These are phyloP conservation scores for Delitschia confertaspora DNA, from an alignment of 495 filamentous ascomycete genomes.

Conservation along the genomic window DNA sequence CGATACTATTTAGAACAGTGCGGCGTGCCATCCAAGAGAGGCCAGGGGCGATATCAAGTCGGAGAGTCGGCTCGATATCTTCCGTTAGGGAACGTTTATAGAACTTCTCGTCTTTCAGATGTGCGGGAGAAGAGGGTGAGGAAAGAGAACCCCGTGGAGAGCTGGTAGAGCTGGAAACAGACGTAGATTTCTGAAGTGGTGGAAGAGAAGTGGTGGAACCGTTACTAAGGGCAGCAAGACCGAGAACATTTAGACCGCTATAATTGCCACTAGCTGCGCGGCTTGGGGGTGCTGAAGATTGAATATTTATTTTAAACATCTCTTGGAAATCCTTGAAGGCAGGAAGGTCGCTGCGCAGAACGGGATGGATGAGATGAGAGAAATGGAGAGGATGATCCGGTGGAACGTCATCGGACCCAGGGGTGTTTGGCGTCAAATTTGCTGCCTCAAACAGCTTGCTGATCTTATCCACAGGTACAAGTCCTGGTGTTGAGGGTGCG, in stretches of 20 bases:
- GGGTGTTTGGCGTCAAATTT: slow-evolving; percentile 40
- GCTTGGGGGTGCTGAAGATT: slow-evolving; percentile 42
- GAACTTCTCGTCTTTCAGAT: slow-evolving; percentile 83
- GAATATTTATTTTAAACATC: slow-evolving; percentile 50
- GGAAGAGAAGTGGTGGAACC: slow-evolving; percentile 32
- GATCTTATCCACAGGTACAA: slow-evolving; percentile 34
- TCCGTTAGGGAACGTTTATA: slow-evolving; percentile 82
- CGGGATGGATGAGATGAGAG: slow-evolving; percentile 67
- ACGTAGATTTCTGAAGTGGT: slow-evolving; percentile 16
- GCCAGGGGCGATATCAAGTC: slow-evolving; percentile 80
- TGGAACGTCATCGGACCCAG: slow-evolving; percentile 48
- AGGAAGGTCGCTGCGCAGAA: slow-evolving; percentile 71
- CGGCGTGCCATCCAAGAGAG: slow-evolving; percentile 88
- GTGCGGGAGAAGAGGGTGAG: slow-evolving; percentile 28
- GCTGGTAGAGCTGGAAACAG: slow-evolving; percentile 22
- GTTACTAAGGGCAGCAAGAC: slow-evolving; percentile 40
- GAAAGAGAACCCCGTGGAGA: slow-evolving; percentile 25
- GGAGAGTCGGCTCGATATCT: slow-evolving; percentile 88
- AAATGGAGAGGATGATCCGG: slow-evolving; percentile 82
- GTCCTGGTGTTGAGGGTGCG: slow-evolving; percentile 59
- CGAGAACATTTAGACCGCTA: slow-evolving; percentile 52
- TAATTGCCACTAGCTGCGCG: slow-evolving; percentile 63
- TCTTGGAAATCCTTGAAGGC: slow-evolving; percentile 80
- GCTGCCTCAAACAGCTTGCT: slow-evolving; percentile 39
- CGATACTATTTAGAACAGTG: slow-evolving; percentile 70